Conservation (phyloP, 768 basidiomycete species). For the Pleurotus pulmonarius region DNA sequence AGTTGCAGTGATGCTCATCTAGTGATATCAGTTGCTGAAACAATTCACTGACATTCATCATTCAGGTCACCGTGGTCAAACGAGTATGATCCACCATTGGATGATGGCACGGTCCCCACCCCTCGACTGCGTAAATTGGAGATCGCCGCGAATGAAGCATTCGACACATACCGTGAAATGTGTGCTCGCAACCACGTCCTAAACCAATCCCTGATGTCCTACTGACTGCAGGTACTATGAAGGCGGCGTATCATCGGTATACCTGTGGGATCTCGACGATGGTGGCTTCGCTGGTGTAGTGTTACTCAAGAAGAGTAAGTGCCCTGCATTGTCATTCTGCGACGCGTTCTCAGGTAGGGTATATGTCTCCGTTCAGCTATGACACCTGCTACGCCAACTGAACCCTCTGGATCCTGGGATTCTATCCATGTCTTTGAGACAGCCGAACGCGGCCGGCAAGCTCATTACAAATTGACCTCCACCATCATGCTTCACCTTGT, state of each 20-base stretch:
- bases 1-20: not conserved
- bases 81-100: slow-evolving; percentile 85
- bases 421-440: slow-evolving; percentile 98
- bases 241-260: slow-evolving; percentile 96
- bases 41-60: not conserved
- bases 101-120: slow-evolving; percentile 86
- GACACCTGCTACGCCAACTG: slow-evolving; percentile 48
- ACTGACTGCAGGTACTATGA: slow-evolving; percentile 76
- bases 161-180: slow-evolving; percentile 97
- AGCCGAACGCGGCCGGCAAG: slow-evolving; percentile 85
- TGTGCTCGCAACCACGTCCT: slow-evolving; percentile 25
- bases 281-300: slow-evolving; percentile 97
- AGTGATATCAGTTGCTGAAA: not conserved
- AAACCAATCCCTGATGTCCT: not conserved
- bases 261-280: slow-evolving; percentile 97
- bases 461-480: slow-evolving; percentile 96
- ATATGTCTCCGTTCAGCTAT: slow-evolving; percentile 42
- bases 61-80: slow-evolving; percentile 97
- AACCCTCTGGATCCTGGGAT: slow-evolving; percentile 91
- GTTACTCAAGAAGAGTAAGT: slow-evolving; percentile 86
- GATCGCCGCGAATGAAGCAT: slow-evolving; percentile 91
- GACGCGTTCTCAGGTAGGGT: not conserved
- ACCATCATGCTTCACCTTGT: slow-evolving; percentile 94
- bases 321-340: not conserved
- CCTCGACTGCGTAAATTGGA: slow-evolving; percentile 87